Evolutionary conservation across 140 eudicot species (phyloP).

Genomic region (Senecio squalidus): DNA sequence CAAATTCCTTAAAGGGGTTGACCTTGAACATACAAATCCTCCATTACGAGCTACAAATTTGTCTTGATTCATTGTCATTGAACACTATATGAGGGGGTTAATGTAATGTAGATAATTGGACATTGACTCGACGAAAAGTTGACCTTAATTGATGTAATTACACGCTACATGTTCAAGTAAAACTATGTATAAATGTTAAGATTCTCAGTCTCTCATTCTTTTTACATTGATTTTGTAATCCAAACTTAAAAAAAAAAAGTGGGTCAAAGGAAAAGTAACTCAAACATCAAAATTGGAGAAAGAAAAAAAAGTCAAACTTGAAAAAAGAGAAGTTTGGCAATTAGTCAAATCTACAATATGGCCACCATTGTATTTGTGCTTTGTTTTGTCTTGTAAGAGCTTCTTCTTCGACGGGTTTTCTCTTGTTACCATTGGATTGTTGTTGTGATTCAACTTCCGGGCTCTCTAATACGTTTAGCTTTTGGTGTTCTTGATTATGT

Average conservation of each 20-base stretch:
- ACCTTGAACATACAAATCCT: too few relatives aligned
- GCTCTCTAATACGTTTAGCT: conserved; percentile 7
- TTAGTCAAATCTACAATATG: conserved; percentile 42
- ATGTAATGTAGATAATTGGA: too few relatives aligned
- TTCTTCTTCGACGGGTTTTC: conserved; percentile 68
- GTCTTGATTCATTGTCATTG: too few relatives aligned
- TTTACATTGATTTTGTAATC: conserved; percentile 20
- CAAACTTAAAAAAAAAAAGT: conserved; percentile 9
- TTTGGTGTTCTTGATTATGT: conserved; percentile 17
- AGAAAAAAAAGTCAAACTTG: too few relatives aligned
- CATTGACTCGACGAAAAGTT: conserved; percentile 13
- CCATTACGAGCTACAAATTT: too few relatives aligned
- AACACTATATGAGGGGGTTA: too few relatives aligned
- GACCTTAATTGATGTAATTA: conserved; percentile 12
- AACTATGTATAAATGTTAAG: conserved; percentile 19
- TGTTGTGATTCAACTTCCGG: conserved; percentile 28
- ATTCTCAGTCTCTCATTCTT: conserved; percentile 9
- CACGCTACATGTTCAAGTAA: conserved; percentile 17
- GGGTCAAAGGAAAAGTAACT: conserved; percentile 20
- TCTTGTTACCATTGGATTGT: conserved; percentile 45
- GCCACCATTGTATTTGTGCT: conserved; percentile 62
- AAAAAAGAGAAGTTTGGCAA: too few relatives aligned
- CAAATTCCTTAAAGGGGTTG: too few relatives aligned
- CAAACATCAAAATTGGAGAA: conserved; percentile 20
- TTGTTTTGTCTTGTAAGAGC: conserved; percentile 56